Conservation (phyloP, 2,329 filamentous ascomycete species). For the Neoscytalidium dimidiatum region DNA sequence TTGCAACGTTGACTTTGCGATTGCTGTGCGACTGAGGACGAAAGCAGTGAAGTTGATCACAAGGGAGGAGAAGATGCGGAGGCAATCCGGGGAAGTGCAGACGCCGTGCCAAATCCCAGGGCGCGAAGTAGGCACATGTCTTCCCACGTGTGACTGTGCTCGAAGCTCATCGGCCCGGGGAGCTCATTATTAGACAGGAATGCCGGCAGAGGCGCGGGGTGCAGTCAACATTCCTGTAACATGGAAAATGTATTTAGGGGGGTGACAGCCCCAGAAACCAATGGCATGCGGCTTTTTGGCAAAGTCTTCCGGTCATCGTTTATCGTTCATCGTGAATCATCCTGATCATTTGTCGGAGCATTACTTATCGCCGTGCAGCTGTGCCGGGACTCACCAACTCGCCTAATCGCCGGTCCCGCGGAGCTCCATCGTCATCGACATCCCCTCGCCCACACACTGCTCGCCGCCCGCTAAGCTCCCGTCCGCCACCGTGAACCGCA, state of each 20-base stretch:
- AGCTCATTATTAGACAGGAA: not conserved
- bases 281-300: not conserved
- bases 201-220: not conserved
- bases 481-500: conserved; percentile 7
- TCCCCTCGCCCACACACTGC: conserved; percentile 10
- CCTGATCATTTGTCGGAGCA: not conserved
- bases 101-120: conserved; percentile 1
- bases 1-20: not conserved
- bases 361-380: not conserved
- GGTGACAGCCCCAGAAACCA: not conserved
- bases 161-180: conserved; percentile 1
- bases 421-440: conserved; percentile 14
- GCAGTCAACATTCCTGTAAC: not conserved
- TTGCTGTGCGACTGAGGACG: not conserved
- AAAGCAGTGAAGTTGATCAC: not conserved
- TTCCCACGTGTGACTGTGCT: conserved; percentile 11
- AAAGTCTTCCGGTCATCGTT: not conserved
- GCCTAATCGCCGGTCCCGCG: conserved; percentile 15
- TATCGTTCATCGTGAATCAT: conserved; percentile 4
- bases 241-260: not conserved
- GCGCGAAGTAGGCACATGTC: conserved; percentile 3
- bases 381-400: not conserved
- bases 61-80: not conserved
- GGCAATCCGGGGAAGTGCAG: not conserved
- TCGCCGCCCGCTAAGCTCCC: conserved; percentile 13